Evolutionary conservation across 1,284 basidiomycete species (phyloP).

Genomic region (Gomphus bonarii): DNA sequence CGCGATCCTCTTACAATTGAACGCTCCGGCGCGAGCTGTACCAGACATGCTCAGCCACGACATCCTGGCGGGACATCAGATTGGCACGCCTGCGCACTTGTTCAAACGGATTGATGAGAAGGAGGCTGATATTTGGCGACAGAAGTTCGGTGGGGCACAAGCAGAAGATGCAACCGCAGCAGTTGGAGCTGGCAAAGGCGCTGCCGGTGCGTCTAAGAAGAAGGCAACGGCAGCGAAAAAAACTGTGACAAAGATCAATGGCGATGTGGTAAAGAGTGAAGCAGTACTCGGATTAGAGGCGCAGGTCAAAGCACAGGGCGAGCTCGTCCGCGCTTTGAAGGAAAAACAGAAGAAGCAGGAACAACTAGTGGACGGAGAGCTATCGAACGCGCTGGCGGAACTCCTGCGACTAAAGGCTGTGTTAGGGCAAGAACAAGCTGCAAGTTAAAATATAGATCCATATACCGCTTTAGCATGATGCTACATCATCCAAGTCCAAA

Average conservation of each 20-base stretch:
- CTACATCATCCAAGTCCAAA: neutral
- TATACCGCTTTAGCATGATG: neutral
- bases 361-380: slow-evolving; percentile 38
- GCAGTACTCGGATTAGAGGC: slow-evolving; percentile 57
- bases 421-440: slow-evolving; percentile 34
- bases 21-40: slow-evolving; percentile 78
- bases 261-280: slow-evolving; percentile 44
- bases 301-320: slow-evolving; percentile 67
- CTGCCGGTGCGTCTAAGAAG: slow-evolving; percentile 38
- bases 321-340: slow-evolving; percentile 58
- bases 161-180: slow-evolving; percentile 22
- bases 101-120: slow-evolving; percentile 93
- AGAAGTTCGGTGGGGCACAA: slow-evolving; percentile 67
- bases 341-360: slow-evolving; percentile 53
- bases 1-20: slow-evolving; percentile 79
- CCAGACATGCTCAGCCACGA: slow-evolving; percentile 65
- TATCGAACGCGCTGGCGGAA: slow-evolving; percentile 33
- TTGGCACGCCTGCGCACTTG: slow-evolving; percentile 82
- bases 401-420: slow-evolving; percentile 52
- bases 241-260: slow-evolving; percentile 22
- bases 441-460: neutral
- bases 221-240: slow-evolving; percentile 34
- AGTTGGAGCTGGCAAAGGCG: slow-evolving; percentile 31
- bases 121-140: slow-evolving; percentile 78
- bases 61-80: slow-evolving; percentile 77